phyloP scores from a whole-genome alignment of 2,329 filamentous ascomycete genomes.

The Cytospora schulzeri region DNA sequence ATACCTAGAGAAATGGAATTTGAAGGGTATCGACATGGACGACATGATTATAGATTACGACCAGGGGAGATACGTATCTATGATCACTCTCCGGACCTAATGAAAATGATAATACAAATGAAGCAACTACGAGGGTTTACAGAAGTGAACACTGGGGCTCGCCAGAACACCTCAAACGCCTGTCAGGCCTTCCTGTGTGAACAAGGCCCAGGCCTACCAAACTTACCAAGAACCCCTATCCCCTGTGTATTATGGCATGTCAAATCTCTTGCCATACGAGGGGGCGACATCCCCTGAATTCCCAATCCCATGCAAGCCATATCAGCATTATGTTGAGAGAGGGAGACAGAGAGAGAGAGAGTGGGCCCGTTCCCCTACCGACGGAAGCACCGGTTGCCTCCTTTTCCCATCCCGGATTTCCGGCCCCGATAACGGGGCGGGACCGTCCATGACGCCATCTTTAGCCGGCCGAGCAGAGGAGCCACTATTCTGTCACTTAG shows the following conservation, averaged over 20 bases:
- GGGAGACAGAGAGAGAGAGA: background rate
- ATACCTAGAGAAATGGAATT: constrained; percentile 18
- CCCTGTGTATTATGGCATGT: background rate
- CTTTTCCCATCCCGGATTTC: background rate
- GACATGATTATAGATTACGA: constrained; percentile 18
- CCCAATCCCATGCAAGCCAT: background rate
- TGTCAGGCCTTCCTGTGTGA: background rate
- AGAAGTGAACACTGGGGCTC: background rate
- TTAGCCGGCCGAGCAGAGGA: background rate
- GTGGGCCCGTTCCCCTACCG: background rate
- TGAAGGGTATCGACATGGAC: background rate
- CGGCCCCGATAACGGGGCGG: constrained; percentile 18
- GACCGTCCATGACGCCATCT: constrained; percentile 15
- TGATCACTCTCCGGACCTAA: constrained; percentile 23
- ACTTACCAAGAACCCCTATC: background rate
- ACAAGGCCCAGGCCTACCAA: too few species aligned
- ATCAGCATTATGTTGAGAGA: background rate
- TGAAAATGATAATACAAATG: constrained; percentile 27
- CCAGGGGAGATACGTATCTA: constrained; percentile 14
- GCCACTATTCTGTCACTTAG: background rate
- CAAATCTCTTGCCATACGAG: background rate
- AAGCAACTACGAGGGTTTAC: background rate
- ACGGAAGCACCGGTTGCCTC: constrained; percentile 2
- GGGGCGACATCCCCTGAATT: background rate
- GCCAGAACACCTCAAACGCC: background rate